Conservation (phyloP, 345 rosid genomes). For the Ailanthus altissimus region DNA sequence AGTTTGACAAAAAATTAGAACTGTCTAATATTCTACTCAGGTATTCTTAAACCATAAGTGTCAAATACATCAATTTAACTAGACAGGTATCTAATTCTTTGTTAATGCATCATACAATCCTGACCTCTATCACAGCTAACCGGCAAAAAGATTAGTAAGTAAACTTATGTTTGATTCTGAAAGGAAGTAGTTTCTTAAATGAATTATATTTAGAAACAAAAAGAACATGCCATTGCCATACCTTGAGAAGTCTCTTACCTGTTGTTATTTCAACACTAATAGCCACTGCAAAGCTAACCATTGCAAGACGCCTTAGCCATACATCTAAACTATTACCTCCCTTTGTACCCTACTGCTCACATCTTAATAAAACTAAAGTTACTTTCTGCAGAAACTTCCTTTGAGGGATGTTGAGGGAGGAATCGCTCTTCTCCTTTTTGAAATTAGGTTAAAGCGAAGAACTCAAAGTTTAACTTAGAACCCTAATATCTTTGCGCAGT, state of each 20-base stretch:
- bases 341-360: constrained; percentile 71
- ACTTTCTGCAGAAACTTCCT: constrained; percentile 40
- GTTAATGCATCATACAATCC: too few relatives aligned
- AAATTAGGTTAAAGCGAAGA: too few relatives aligned
- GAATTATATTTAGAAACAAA: neutral
- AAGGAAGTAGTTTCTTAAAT: neutral
- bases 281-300: constrained; percentile 85
- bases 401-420: too few relatives aligned
- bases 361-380: constrained; percentile 52
- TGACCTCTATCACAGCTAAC: too few relatives aligned
- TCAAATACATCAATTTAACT: neutral
- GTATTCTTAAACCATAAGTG: neutral
- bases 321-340: constrained; percentile 65
- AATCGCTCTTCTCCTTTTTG: too few relatives aligned
- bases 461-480: too few relatives aligned
- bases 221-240: constrained; percentile 27
- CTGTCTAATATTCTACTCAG: neutral
- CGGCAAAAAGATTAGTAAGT: neutral
- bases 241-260: constrained; percentile 92
- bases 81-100: neutral
- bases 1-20: too few relatives aligned
- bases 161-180: constrained; percentile 1
- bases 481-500: too few relatives aligned
- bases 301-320: constrained; percentile 91
- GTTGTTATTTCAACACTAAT: constrained; percentile 73